These are phyloP conservation scores for Epichloe sibirici DNA, from an alignment of 2,329 filamentous ascomycete genomes.

Conservation along the genomic window DNA sequence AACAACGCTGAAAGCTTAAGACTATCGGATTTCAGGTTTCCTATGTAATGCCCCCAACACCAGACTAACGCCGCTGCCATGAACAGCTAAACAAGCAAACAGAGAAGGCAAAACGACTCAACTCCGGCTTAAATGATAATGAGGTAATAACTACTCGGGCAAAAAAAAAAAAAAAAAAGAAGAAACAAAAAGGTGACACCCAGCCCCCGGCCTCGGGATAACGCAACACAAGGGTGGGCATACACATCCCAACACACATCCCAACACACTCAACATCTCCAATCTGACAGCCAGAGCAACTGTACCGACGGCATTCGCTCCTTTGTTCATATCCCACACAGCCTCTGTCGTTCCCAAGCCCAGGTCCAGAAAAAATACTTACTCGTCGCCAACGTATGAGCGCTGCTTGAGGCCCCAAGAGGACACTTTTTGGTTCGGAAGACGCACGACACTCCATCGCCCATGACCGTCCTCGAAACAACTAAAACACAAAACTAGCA, in stretches of 20 bases:
- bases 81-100: conserved; percentile 12
- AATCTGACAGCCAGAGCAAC: background rate
- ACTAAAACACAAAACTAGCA: background rate
- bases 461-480: background rate
- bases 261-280: background rate
- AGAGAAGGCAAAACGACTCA: conserved; percentile 6
- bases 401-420: background rate
- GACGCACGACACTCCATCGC: background rate
- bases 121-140: conserved; percentile 4
- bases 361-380: background rate
- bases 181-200: background rate
- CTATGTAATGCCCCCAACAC: conserved; percentile 19
- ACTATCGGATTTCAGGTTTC: conserved; percentile 15
- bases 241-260: background rate
- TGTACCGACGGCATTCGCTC: background rate
- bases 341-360: background rate
- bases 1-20: background rate
- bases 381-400: background rate
- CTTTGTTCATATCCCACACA: background rate
- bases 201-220: background rate
- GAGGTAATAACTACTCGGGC: conserved; percentile 4
- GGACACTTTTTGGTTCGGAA: background rate
- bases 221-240: background rate
- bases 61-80: conserved; percentile 22
- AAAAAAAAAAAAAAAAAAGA: background rate